A percentile compares a stretch with the other conserved stretches of the same genome.
phyloP scores from a whole-genome alignment of 2,329 filamentous ascomycete species.

The Colletotrichum liaoningense region DNA sequence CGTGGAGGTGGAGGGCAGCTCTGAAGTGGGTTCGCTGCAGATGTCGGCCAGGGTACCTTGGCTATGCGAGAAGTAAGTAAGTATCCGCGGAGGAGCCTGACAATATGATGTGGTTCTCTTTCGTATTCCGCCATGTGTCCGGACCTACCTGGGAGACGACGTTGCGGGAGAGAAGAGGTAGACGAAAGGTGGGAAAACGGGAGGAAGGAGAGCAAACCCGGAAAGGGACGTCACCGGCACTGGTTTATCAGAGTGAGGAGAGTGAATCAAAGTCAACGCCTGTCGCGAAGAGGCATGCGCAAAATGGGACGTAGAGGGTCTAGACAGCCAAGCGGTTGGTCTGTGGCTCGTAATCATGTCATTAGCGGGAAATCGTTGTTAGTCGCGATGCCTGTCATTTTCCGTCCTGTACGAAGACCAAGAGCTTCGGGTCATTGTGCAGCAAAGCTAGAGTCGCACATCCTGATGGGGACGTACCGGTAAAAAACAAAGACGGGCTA shows the following conservation, averaged over 20 bases:
- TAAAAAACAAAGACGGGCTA: background rate
- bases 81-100: background rate
- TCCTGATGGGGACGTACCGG: background rate
- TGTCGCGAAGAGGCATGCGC: background rate
- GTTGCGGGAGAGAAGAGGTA: background rate
- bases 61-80: background rate
- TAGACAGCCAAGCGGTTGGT: background rate
- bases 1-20: constrained; percentile 22
- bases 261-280: background rate
- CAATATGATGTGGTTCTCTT: background rate
- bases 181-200: background rate
- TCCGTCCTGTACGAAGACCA: background rate
- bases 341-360: constrained; percentile 17
- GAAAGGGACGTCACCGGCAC: background rate
- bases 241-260: background rate
- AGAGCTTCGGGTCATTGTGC: constrained; percentile 1
- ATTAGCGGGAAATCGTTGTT: constrained; percentile 19
- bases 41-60: constrained; percentile 21
- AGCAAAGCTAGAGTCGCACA: background rate
- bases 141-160: background rate
- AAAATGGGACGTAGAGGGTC: background rate
- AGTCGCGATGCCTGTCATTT: constrained; percentile 1
- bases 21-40: constrained; percentile 6
- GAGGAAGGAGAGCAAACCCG: background rate
- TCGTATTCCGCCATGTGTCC: background rate